These are phyloP conservation scores for Camellia sinensis DNA, from an alignment of 148 eudicot species.

Conservation along the genomic window DNA sequence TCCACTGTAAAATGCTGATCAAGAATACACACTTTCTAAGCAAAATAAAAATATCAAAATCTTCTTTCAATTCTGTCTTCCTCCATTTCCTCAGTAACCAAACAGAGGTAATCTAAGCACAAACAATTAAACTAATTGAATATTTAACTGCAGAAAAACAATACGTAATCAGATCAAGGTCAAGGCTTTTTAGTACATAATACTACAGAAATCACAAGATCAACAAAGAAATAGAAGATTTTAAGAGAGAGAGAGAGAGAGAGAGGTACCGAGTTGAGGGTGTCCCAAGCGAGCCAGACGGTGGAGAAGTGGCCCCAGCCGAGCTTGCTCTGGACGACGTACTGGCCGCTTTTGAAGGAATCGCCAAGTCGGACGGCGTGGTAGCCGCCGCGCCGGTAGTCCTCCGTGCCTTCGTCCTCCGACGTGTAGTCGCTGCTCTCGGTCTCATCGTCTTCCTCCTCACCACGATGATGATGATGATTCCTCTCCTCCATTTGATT, in stretches of 20 bases:
- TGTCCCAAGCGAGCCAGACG: conserved; percentile 43
- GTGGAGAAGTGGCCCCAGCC: conserved; percentile 42
- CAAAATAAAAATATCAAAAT: background rate
- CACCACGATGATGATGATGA: conserved; percentile 13
- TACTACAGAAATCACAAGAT: background rate
- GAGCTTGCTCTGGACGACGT: conserved; percentile 36
- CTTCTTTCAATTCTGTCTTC: background rate
- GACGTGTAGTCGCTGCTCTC: conserved; percentile 31
- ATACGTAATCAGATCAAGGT: conserved; percentile 2
- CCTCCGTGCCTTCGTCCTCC: conserved; percentile 35
- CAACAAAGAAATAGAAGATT: background rate
- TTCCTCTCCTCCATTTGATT: conserved; percentile 23
- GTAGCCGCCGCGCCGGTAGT: conserved; percentile 22
- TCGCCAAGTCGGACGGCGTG: conserved; percentile 20
- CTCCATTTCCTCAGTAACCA: background rate
- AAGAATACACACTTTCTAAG: background rate
- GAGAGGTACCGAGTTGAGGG: conserved; percentile 21
- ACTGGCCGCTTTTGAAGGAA: conserved; percentile 21
- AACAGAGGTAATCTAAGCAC: too few relatives aligned
- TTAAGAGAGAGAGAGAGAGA: conserved; percentile 4
- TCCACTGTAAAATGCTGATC: background rate
- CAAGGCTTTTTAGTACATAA: background rate
- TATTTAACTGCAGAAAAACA: too few relatives aligned
- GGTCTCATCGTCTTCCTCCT: conserved; percentile 19
- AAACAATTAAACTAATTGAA: too few relatives aligned